These are phyloP conservation scores for Aspergillus pseudoviridinutans DNA, from an alignment of 2,329 filamentous ascomycete species.

Conservation along the genomic window DNA sequence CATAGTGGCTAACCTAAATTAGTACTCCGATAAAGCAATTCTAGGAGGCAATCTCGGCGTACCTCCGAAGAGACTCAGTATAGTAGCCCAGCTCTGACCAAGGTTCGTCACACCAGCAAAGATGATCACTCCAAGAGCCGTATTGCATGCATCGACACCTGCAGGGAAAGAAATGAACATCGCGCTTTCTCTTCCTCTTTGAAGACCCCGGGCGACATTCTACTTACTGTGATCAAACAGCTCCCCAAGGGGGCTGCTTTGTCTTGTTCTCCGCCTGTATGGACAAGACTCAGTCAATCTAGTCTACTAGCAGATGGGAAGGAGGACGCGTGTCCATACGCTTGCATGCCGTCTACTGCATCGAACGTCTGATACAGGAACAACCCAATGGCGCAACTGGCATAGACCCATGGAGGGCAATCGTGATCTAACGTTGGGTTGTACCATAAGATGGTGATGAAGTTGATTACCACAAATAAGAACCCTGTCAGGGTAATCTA, in stretches of 20 bases:
- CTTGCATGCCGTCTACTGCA: slow-evolving; percentile 90
- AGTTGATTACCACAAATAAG: slow-evolving; percentile 80
- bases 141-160: slow-evolving; percentile 91
- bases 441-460: slow-evolving; percentile 92
- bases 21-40: neutral
- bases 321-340: slow-evolving; percentile 52
- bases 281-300: slow-evolving; percentile 5
- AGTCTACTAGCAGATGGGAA: slow-evolving; percentile 1
- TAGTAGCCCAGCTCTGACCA: slow-evolving; percentile 86
- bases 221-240: slow-evolving; percentile 83
- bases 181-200: neutral
- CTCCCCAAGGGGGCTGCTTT: slow-evolving; percentile 91
- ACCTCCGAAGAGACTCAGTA: slow-evolving; percentile 79
- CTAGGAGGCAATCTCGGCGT: slow-evolving; percentile 29
- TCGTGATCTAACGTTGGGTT: slow-evolving; percentile 90
- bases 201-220: neutral
- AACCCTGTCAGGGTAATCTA: slow-evolving; percentile 88
- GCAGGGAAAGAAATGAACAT: slow-evolving; percentile 2
- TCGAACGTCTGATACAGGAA: slow-evolving; percentile 99
- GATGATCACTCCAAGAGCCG: slow-evolving; percentile 84
- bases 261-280: slow-evolving; percentile 72
- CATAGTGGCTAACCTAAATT: slow-evolving; percentile 59
- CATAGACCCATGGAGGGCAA: slow-evolving; percentile 93
- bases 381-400: slow-evolving; percentile 80
- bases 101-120: slow-evolving; percentile 92